These are phyloP conservation scores for Backusella liffmaniae DNA, from an alignment of 192 early-diverging fungal species.

Conservation along the genomic window DNA sequence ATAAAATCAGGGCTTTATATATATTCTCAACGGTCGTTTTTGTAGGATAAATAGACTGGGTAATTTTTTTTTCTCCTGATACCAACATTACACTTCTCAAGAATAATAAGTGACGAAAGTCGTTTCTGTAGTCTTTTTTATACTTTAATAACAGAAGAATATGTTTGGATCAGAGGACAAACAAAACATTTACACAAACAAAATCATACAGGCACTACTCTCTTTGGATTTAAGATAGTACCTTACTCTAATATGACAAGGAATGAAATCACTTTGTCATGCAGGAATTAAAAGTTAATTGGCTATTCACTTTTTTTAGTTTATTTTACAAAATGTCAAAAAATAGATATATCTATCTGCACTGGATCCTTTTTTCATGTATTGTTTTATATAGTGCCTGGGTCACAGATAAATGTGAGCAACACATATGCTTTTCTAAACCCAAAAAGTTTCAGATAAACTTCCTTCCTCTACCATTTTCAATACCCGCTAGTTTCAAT, in stretches of 20 bases:
- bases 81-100: neutral
- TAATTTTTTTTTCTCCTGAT: neutral
- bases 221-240: neutral
- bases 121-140: neutral
- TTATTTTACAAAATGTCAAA: neutral
- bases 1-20: neutral
- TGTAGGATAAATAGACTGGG: neutral
- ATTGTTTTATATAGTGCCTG: neutral
- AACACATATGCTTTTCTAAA: neutral
- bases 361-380: neutral
- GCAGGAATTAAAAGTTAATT: neutral
- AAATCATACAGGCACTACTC: neutral
- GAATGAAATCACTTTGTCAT: neutral
- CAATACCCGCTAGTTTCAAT: neutral
- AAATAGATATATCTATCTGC: neutral
- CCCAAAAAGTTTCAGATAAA: neutral
- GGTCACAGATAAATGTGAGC: neutral
- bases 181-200: constrained; percentile 1
- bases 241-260: neutral
- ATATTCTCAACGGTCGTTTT: neutral
- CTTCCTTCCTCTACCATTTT: neutral
- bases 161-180: constrained; percentile 3
- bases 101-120: neutral
- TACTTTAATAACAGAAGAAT: neutral
- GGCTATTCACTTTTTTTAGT: neutral